Evolutionary conservation across 2,329 filamentous ascomycete genomes (phyloP), one percentile per base, ranked within the genome.

Genomic region (Macrophomina pseudophaseolina): DNA sequence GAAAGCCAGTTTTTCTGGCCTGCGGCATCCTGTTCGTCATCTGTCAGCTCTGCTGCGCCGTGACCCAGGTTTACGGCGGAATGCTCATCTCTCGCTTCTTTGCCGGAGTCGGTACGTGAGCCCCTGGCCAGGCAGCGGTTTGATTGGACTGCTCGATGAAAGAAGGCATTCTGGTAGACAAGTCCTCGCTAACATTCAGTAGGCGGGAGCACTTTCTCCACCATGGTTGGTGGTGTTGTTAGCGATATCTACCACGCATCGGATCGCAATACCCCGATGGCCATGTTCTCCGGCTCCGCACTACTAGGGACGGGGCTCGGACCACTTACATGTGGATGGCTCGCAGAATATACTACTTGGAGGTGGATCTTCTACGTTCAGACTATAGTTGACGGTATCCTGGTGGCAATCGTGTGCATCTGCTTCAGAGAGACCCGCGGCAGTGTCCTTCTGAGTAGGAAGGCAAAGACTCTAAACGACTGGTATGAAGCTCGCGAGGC

Each of bases 291-390:
- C n/a, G 92, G 90, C 0, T 83, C 84, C 3, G 93, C 93, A 0
- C 81, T 97, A 0, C 84, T 90, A 9, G 94, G 93, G 0, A 96
- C 93, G 0, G 93, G 93, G 0, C 80, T 90, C 0, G 94, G 93
- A 0, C 93, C 93, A 0, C 74, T 97, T 6, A 81, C 93, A 0
- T 86, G 86, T 4, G 87, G 91, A 0, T 87, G 90, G 53, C 87
- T 97, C 69, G 87, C 90, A 0, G 80, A 91, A 42, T 83, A 87
- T 60, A 83, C 87, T 1, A 84, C 80, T 4, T 97, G 92, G 92
- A 87, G 92, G 69, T 97, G 93, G 93, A 87, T 94, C 0, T 97
- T 96, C 76, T 97, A 93, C 85, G 84, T 94, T 33, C 94, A 97
- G 71, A 87, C 88, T 7, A 93, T 97, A 53, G 80, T 86, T 28